These are phyloP conservation scores for Ormosia emarginata DNA, from an alignment of 306 rosid species.

Conservation along the genomic window DNA sequence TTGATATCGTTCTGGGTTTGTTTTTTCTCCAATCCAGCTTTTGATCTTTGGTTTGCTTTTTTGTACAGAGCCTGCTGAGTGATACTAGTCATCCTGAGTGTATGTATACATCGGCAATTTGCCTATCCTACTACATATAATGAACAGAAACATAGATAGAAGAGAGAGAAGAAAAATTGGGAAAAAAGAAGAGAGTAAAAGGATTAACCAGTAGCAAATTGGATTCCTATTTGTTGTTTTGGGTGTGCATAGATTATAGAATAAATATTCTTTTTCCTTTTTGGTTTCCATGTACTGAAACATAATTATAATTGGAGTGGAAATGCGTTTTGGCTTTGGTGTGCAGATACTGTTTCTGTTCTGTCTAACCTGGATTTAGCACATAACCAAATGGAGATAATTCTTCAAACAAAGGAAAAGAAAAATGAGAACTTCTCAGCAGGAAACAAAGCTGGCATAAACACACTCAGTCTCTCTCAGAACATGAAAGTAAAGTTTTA, in stretches of 20 bases:
- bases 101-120: slow-evolving; percentile 75
- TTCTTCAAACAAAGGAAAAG: neutral
- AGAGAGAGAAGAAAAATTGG: slow-evolving; percentile 22
- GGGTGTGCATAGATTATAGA: slow-evolving; percentile 83
- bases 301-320: slow-evolving; percentile 69
- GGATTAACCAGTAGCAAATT: slow-evolving; percentile 53
- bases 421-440: slow-evolving; percentile 6
- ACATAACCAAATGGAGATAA: neutral
- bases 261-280: slow-evolving; percentile 36
- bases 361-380: slow-evolving; percentile 23
- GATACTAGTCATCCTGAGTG: slow-evolving; percentile 65
- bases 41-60: slow-evolving; percentile 57
- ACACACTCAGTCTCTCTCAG: neutral
- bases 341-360: slow-evolving; percentile 51
- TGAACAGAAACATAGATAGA: slow-evolving; percentile 42
- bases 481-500: slow-evolving; percentile 8
- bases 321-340: slow-evolving; percentile 80
- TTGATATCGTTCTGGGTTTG: slow-evolving; percentile 58
- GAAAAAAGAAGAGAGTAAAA: slow-evolving; percentile 13
- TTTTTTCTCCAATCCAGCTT: slow-evolving; percentile 55
- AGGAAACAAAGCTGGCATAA: neutral
- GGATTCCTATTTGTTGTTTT: slow-evolving; percentile 54
- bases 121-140: slow-evolving; percentile 67
- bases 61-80: slow-evolving; percentile 70
- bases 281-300: slow-evolving; percentile 69